Conservation (phyloP, 495 filamentous ascomycete species). For the Tetracladium setigerum region DNA sequence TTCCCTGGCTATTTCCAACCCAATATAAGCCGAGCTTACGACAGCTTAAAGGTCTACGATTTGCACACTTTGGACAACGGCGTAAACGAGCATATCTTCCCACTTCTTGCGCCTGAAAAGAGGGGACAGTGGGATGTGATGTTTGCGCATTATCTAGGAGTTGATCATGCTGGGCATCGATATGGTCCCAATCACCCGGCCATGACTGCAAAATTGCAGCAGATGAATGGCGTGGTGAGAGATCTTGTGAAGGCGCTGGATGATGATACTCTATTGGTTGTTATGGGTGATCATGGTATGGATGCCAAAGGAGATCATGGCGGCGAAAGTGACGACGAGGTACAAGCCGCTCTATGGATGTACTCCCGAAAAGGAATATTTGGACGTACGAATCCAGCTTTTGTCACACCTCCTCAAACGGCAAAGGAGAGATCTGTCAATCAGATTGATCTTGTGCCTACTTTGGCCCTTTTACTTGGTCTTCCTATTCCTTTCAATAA, state of each 20-base stretch:
- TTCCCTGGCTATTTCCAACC: slow-evolving; percentile 89
- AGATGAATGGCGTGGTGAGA: slow-evolving; percentile 80
- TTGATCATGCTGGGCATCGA: slow-evolving; percentile 94
- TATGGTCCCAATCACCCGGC: slow-evolving; percentile 91
- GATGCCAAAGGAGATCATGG: slow-evolving; percentile 95
- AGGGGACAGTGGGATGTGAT: slow-evolving; percentile 78
- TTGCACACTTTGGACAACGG: slow-evolving; percentile 95
- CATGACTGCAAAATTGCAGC: slow-evolving; percentile 80
- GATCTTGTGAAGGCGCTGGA: slow-evolving; percentile 66
- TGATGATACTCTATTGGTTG: slow-evolving; percentile 78
- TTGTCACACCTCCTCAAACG: slow-evolving; percentile 54
- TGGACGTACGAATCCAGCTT: slow-evolving; percentile 60
- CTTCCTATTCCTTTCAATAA: slow-evolving; percentile 96
- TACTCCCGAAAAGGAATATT: slow-evolving; percentile 82
- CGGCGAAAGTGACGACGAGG: slow-evolving; percentile 90
- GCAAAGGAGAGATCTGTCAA: slow-evolving; percentile 77
- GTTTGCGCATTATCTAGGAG: slow-evolving; percentile 88
- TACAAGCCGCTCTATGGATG: slow-evolving; percentile 96
- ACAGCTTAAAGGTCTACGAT: slow-evolving; percentile 98
- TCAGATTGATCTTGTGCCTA: slow-evolving; percentile 95
- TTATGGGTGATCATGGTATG: slow-evolving; percentile 99
- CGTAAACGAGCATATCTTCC: slow-evolving; percentile 87
- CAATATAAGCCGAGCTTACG: slow-evolving; percentile 77
- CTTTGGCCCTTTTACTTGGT: slow-evolving; percentile 76
- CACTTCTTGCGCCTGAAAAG: slow-evolving; percentile 55